Evolutionary conservation across 176 grass and related monocot genomes (phyloP), one percentile per base, ranked within the genome.

Genomic region (Elaeis guineensis): DNA sequence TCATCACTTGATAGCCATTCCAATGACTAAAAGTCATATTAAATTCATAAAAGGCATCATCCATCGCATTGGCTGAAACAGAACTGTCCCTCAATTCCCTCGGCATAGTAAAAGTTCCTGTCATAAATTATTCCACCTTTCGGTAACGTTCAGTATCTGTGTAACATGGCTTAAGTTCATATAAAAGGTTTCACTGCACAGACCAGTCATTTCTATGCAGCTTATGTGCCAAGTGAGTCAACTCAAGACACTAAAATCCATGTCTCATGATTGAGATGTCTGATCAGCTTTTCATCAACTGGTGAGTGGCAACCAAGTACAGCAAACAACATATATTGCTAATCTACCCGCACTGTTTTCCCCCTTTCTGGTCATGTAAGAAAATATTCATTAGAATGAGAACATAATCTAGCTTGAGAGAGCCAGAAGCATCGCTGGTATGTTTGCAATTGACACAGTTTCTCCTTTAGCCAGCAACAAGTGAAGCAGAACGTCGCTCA

Each of bases 291-390:
- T 32, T 72, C 67, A 61, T 82, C 79, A 21, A 14, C 0, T 5
- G 51, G 11, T n/a, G 72, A 77, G 0, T 2, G 56, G 5, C 16
- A 61, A 67, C 67, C 79, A 82, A 64, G 55, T 67, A 54, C 73
- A 77, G 54, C 61, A 82, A 16, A 82, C 60, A 16, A 82, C 60
- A 62, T 77, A 77, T 30, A 66, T 70, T 18, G 19, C 32, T 5
- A 24, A 22, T 18, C 44, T 52, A 60, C 65, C 59, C 17, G 49
- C 14, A 39, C 1, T 21, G 53, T 77, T 60, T 44, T 44, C 11
- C 11, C 6, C 11, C 24, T 62, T 17, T 5, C 72, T 64, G 15
- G 14, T 72, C 56, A 62, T 61, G 61, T 61, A 67, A 23, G 49
- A 16, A 62, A 82, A 62, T 12, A 25, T 14, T 72, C 61, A 50